Base-by-base conservation (phyloP, 1,284 basidiomycete genomes). In the Coniophora puteana region DNA sequence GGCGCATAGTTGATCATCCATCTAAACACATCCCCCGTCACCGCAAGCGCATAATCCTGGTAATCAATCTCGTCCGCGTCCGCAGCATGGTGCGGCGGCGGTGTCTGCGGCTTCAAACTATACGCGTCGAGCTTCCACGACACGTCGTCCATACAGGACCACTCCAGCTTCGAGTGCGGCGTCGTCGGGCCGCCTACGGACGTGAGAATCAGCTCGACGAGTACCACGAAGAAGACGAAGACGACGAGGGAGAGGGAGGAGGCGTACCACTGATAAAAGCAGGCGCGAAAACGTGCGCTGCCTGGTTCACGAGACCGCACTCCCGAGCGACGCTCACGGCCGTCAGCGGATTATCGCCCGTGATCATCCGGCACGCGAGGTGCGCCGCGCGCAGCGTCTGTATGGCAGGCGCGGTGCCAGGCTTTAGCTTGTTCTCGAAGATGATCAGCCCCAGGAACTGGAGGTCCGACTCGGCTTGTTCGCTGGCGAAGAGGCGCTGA, bases 1-100 rank as follows among this genome's bases (percentile, higher is more conserved):
- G 95, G 86, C 0, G 93, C 93, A 66, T 92, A 82, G 58, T 95
- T 95, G 53, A 99, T 80, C 84, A 99, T 94, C 96, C 96, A 99
- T 25, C 92, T 80, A 71, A 99, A 99, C 20, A 96, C 85, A 55
- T 99, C 95, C n/a, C 96, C 96, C 2, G 93, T 94, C 36, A 99
- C 69, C 1, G 89, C 93, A 13, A 99, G 75, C 16, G 93, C 85
- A 61, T 94, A 99, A 57, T 99, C 95, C 43, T 91, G 88, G 46
- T 82, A 81, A 24, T 78, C 74, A 22, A 83, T 66, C 46, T 89
- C 84, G 36, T 82, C 81, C 3, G 68, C 67, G 34, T 89, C 86
- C 8, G 86, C 72, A 0, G 74, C 74, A 50, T 79, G 76, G 49
- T 85, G 81, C 4, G 76, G 71, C 43, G 81, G 76, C 3, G 84